A percentile compares a stretch with the other conserved stretches of the same genome.
Conservation (phyloP, 352 stramenopile species). For the Plasmopara viticola region DNA sequence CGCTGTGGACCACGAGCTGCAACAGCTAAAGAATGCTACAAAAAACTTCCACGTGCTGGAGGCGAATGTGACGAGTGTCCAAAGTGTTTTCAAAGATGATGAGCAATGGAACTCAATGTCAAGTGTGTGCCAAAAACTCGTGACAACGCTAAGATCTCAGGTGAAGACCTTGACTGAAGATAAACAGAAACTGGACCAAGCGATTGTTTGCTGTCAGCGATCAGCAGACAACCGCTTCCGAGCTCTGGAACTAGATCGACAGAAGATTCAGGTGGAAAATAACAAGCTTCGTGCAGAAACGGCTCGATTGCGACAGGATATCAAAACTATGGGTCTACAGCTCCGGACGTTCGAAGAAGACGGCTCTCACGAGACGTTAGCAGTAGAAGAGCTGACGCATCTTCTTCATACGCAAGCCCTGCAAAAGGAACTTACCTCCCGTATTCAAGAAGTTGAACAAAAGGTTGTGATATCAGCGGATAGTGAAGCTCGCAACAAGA, state of each 20-base stretch:
- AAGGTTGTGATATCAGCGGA: slow-evolving; percentile 5
- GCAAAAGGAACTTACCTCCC: slow-evolving; percentile 6
- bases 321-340: slow-evolving; percentile 7
- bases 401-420: slow-evolving; percentile 5
- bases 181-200: slow-evolving; percentile 15
- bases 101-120: slow-evolving; percentile 9
- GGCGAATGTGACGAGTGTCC: not conserved
- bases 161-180: slow-evolving; percentile 9
- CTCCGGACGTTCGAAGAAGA: slow-evolving; percentile 8
- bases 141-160: slow-evolving; percentile 9
- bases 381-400: slow-evolving; percentile 4
- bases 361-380: slow-evolving; percentile 1
- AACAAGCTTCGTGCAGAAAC: slow-evolving; percentile 9
- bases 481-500: not conserved
- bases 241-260: slow-evolving; percentile 9
- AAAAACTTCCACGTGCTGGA: not conserved
- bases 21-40: not conserved
- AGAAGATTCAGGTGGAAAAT: slow-evolving; percentile 16
- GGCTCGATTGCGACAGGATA: slow-evolving; percentile 3
- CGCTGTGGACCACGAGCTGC: not conserved
- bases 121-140: slow-evolving; percentile 6
- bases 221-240: slow-evolving; percentile 13
- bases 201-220: slow-evolving; percentile 14
- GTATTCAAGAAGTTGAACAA: slow-evolving; percentile 8
- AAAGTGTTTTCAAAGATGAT: not conserved